Conservation (phyloP, 495 filamentous ascomycete genomes). For the Aspergillus sparsus region DNA sequence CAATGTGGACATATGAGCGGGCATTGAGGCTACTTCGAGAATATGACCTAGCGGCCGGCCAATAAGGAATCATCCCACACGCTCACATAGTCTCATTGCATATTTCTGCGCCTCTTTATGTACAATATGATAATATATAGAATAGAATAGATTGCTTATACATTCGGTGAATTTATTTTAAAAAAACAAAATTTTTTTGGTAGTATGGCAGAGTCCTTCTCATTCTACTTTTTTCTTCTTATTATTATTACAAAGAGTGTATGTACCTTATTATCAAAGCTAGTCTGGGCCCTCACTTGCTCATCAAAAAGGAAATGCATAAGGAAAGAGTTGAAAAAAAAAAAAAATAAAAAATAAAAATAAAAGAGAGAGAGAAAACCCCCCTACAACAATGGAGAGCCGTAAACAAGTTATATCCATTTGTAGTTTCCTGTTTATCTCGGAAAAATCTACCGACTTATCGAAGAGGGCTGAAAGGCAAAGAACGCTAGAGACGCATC, state of each 20-base stretch:
- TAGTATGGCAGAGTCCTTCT: too few relatives aligned
- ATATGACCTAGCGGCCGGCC: constrained; percentile 34
- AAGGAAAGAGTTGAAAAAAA: too few relatives aligned
- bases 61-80: background rate
- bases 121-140: background rate
- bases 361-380: background rate
- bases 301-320: too few relatives aligned
- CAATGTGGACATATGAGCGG: constrained; percentile 97
- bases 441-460: constrained; percentile 11
- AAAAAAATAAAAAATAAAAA: background rate
- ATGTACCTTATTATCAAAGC: background rate
- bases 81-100: too few relatives aligned
- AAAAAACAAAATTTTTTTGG: too few relatives aligned
- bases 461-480: constrained; percentile 14
- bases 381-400: too few relatives aligned
- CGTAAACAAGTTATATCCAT: constrained; percentile 9
- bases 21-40: constrained; percentile 60
- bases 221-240: too few relatives aligned
- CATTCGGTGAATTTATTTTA: too few relatives aligned
- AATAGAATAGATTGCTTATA: constrained; percentile 1
- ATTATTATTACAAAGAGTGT: too few relatives aligned
- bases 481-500: constrained; percentile 31
- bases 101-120: too few relatives aligned
- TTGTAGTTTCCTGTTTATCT: constrained; percentile 17
- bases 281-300: too few relatives aligned